Conservation (phyloP, 176 grass and related monocot species). For the Bromus sterilis region DNA sequence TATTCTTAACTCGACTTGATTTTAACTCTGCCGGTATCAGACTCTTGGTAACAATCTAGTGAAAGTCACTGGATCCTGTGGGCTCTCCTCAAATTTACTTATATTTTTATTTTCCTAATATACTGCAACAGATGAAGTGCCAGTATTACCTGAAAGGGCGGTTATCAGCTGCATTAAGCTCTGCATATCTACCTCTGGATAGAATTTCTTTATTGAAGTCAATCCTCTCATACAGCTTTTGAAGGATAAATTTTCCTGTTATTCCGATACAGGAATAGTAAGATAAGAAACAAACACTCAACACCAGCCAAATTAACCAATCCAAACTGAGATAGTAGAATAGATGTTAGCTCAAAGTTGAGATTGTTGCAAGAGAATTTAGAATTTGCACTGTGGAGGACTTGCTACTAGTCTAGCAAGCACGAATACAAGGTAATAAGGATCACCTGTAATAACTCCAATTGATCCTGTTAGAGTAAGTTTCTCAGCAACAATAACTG, state of each 20-base stretch:
- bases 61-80: neutral
- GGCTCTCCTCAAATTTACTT: neutral
- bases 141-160: conserved; percentile 64
- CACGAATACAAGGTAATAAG: conserved; percentile 17
- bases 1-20: neutral
- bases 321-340: conserved; percentile 2
- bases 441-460: conserved; percentile 86
- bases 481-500: conserved; percentile 84
- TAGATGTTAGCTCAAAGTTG: neutral
- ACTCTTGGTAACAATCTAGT: neutral
- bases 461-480: conserved; percentile 96
- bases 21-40: neutral
- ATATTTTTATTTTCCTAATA: neutral
- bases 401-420: neutral
- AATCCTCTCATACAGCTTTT: conserved; percentile 81
- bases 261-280: conserved; percentile 14
- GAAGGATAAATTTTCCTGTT: conserved; percentile 83
- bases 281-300: conserved; percentile 17
- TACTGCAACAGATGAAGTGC: neutral
- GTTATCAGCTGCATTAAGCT: conserved; percentile 78
- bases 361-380: conserved; percentile 2
- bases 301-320: neutral
- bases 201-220: conserved; percentile 91
- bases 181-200: conserved; percentile 80
- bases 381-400: neutral